Evolutionary conservation across 140 eudicot species (phyloP), one percentile per base, ranked within the genome.

Genomic region (Ambrosia hybrid): DNA sequence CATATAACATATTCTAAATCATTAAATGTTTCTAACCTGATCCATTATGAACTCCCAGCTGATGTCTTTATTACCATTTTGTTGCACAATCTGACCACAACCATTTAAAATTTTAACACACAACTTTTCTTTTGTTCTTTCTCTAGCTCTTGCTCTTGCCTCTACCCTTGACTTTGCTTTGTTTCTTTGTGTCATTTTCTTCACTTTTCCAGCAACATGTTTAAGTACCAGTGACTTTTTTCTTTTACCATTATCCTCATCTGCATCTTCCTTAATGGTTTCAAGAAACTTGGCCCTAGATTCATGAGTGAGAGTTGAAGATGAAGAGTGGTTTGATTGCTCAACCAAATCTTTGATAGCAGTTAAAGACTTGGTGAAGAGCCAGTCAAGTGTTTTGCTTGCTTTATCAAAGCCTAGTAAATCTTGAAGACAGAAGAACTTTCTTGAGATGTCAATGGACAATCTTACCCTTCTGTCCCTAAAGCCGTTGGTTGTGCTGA

Each of bases 361-460:
- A 0, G 73, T 53, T 21, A 64, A 61, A 13, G 91, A 85, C 17
- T 85, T 83, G 15, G 76, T 58, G n/a, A 85, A 55, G 10, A 85
- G 61, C 91, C 91, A 85, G 9, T 85, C 88, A 9, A 83, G 75
- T 71, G 91, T 85, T 66, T 76, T 80, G 74, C 86, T 81, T 16
- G 89, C 86, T 68, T 81, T 85, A 9, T 85, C 89, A 75, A 81
- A 85, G 63, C 91, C 91, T 76, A 85, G 56, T 78, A 79, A 72
- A 37, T 85, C 90, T 73, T 85, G 90, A 59, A 85, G 87, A 65
- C 41, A 37, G 7, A 85, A 85, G 73, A 85, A 80, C 62, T 85
- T 83, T 6, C 78, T 37, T 5, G 91, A 81, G n/a, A 80, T 80
- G 2, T 67, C 81, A 37, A 83, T 64, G 11, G 88, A 85, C 51